Base-by-base conservation (phyloP, 768 basidiomycete genomes). In the Crassisporium funariophilum region DNA sequence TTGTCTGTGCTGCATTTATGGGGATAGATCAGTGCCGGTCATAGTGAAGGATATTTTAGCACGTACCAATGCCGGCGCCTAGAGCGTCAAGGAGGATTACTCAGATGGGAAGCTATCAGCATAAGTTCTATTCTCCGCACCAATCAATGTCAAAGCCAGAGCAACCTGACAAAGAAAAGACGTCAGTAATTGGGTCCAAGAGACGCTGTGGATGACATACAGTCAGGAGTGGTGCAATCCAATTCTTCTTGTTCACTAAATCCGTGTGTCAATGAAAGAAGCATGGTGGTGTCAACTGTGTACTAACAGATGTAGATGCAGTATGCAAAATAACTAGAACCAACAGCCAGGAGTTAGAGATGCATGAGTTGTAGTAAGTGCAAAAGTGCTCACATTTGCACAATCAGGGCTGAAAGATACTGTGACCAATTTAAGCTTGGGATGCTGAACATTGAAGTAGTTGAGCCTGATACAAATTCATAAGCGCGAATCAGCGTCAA, bases 401-500 rank as follows among this genome's bases (percentile, higher is more conserved):
- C 58, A 8, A 55, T 38, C 29, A 59, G 55, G 1, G 50, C 53
- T 16, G 58, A 57, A 16, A 57, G 38, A 38, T 53, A 59, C 58
- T 59, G 21, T 6, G 16, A 34, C n/a, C 4, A 11, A 15, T 27
- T 38, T 23, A 49, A 25, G 23, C 20, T 20, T 16, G 8, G 7
- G 24, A 17, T 15, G 13, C 39, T 29, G 34, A 41, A 38, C 38
- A 40, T 47, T 12, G 38, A 16, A 47, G 38, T 13, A 47, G 39
- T 34, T 47, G 46, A 16, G 46, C 37, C 46, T 47, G 11, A 19
- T 4, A 25, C 38, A 5, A n/a, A n/a, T n/a, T n/a, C n/a, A n/a
- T n/a, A n/a, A n/a, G n/a, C n/a, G n/a, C 11, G 42, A 12, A 21
- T 3, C 12, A 9, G 10, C 20, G 20, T 21, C 20, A 20, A 29